Evolutionary conservation across 192 early-diverging fungal genomes (phyloP).

Genomic region (Backusella sp.): DNA sequence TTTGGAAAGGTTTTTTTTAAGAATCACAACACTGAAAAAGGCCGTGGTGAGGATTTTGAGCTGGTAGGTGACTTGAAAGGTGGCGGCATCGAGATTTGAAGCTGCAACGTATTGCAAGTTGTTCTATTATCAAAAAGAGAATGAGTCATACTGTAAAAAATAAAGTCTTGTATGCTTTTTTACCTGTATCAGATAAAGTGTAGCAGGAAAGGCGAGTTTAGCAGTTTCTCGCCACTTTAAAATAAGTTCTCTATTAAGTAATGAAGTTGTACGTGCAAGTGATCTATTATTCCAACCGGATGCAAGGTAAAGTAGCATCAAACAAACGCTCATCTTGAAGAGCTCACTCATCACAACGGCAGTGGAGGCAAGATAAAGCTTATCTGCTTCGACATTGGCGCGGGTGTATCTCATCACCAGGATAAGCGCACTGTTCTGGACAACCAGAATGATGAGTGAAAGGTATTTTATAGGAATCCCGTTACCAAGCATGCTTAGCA

Average conservation of each 20-base stretch:
- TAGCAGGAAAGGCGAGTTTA: slow-evolving; percentile 92
- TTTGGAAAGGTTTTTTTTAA: slow-evolving; percentile 65
- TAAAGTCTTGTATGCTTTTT: not conserved
- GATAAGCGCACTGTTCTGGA: slow-evolving; percentile 86
- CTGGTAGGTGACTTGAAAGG: slow-evolving; percentile 98
- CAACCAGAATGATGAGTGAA: slow-evolving; percentile 79
- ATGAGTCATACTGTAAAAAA: no score
- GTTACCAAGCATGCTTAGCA: not conserved
- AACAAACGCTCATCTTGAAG: slow-evolving; percentile 69
- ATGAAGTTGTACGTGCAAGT: slow-evolving; percentile 2
- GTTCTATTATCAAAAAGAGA: slow-evolving; percentile 48
- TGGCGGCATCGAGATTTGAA: slow-evolving; percentile 86
- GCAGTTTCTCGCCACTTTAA: slow-evolving; percentile 38
- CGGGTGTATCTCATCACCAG: slow-evolving; percentile 91
- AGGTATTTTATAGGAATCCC: slow-evolving; percentile 81
- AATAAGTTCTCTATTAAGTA: slow-evolving; percentile 33
- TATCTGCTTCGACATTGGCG: slow-evolving; percentile 35
- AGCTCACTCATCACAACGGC: slow-evolving; percentile 90
- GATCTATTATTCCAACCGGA: slow-evolving; percentile 20
- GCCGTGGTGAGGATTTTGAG: slow-evolving; percentile 98
- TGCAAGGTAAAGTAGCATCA: slow-evolving; percentile 33
- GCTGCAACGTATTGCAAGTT: slow-evolving; percentile 95
- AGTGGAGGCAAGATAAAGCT: slow-evolving; percentile 75
- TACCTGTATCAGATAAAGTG: slow-evolving; percentile 83
- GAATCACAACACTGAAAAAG: slow-evolving; percentile 86